phyloP scores from a whole-genome alignment of 306 rosid species.

The Urtica urens region DNA sequence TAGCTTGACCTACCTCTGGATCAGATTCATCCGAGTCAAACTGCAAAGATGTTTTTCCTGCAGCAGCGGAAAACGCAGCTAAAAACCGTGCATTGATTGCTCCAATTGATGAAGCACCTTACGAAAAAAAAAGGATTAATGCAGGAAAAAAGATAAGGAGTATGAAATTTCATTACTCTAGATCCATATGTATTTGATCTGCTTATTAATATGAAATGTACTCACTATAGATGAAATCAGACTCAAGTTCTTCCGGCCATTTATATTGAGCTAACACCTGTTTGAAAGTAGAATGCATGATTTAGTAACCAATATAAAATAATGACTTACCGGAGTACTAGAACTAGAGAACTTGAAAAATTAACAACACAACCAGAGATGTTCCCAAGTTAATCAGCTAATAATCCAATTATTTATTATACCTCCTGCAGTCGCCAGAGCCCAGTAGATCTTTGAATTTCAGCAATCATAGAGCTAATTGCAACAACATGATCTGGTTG shows the following conservation, averaged over 20 bases:
- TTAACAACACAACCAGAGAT: background rate
- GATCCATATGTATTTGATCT: background rate
- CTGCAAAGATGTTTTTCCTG: constrained; percentile 54
- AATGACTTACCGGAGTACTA: background rate
- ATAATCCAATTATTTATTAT: too few relatives aligned
- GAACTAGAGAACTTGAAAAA: background rate
- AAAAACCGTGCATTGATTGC: constrained; percentile 50
- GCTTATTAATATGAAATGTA: constrained; percentile 4
- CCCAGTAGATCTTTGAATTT: constrained; percentile 60
- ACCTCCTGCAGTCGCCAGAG: constrained; percentile 72
- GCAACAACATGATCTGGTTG: constrained; percentile 43
- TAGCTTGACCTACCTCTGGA: constrained; percentile 45
- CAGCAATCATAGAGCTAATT: constrained; percentile 45
- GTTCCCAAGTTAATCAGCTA: background rate
- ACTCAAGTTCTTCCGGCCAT: constrained; percentile 70
- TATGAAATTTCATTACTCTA: background rate
- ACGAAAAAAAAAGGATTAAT: constrained; percentile 11
- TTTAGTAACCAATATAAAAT: background rate
- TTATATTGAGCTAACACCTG: constrained; percentile 58
- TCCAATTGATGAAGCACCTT: constrained; percentile 79
- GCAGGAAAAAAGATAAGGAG: background rate
- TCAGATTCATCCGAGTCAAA: constrained; percentile 81
- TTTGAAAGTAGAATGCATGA: background rate
- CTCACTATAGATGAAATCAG: constrained; percentile 62
- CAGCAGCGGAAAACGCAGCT: constrained; percentile 70